Base-by-base conservation (phyloP, 2,329 filamentous ascomycete species). In the Boeremia exigua region DNA sequence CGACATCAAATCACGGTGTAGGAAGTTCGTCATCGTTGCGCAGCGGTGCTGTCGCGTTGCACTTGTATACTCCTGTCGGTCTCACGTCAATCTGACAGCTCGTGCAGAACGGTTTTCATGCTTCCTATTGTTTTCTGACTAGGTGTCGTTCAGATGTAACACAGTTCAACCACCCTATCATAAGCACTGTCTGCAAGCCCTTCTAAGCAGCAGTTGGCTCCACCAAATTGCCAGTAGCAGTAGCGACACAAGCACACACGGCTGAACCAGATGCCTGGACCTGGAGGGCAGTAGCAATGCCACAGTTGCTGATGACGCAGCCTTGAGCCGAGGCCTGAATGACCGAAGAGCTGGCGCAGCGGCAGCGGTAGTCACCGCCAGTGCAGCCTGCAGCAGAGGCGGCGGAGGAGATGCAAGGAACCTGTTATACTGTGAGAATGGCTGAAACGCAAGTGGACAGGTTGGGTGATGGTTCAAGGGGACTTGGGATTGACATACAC, bases 251-350 rank as follows among this genome's bases (percentile, higher is more conserved):
- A 9, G 49, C 17, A 37, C 60, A 63, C 9, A 63, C 58, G 10
- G 60, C 58, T 19, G 36, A 52, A 5, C 45, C 60, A 28, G 39
- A 49, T 28, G 51, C 49, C 33, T 62, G 60, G 5, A 63, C 58
- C 42, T 57, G 37, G n/a, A 63, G 30, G 4, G 60, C 60, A 11
- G 54, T 56, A 17, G 38, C 33, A 29, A 63, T 49, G 6, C 60
- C 60, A 23, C 60, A 63, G 32, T 38, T 49, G 39, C 33, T 54
- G 34, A 63, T 56, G 12, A 63, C 58, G 44, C 60, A 63, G 39
- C 28, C 34, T 12, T 51, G 51, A 10, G 58, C 60, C 4, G 54
- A 51, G 23, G 60, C 46, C 30, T 60, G 51, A 30, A 62, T 56
- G 46, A 36, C 48, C 1, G 48, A 58, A 8, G 58, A 43, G 44